phyloP scores from a whole-genome alignment of 2,329 filamentous ascomycete genomes.

The Monilinia fructicola region DNA sequence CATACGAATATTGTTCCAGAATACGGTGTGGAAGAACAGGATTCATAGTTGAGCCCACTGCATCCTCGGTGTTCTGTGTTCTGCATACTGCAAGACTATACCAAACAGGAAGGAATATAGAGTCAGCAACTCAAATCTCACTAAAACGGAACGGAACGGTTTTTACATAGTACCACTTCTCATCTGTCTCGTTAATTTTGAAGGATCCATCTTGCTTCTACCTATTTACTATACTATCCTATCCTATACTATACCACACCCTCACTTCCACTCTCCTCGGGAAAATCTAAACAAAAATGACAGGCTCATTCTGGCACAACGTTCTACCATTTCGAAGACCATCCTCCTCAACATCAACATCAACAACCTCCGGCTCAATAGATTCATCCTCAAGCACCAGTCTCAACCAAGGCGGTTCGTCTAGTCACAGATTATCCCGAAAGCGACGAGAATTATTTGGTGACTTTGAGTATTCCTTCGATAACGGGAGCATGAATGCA shows the following conservation, averaged over 20 bases:
- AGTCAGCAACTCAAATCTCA: slow-evolving; percentile 12
- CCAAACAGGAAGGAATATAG: slow-evolving; percentile 15
- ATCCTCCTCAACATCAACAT: slow-evolving; percentile 18
- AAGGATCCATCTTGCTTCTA: not conserved
- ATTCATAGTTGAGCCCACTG: slow-evolving; percentile 12
- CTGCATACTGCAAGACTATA: slow-evolving; percentile 15
- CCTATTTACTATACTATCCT: not conserved
- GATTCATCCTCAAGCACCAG: slow-evolving; percentile 20
- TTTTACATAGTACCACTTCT: slow-evolving; percentile 1
- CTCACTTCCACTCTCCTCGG: not conserved
- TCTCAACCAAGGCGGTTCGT: slow-evolving; percentile 2
- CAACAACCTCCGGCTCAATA: slow-evolving; percentile 15
- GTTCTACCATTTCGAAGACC: slow-evolving; percentile 21
- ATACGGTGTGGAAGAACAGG: slow-evolving; percentile 11
- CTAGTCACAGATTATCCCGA: slow-evolving; percentile 9
- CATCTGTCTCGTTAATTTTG: not conserved
- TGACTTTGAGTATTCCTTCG: slow-evolving; percentile 14
- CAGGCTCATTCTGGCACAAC: slow-evolving; percentile 37
- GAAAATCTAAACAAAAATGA: not conserved
- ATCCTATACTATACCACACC: not conserved
- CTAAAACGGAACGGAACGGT: slow-evolving; percentile 8
- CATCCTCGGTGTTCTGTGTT: slow-evolving; percentile 5
- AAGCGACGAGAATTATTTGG: slow-evolving; percentile 15
- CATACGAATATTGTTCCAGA: not conserved
- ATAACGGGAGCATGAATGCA: slow-evolving; percentile 25